These are phyloP conservation scores for Diplocarpon rosae DNA, from an alignment of 2,329 filamentous ascomycete genomes.

Conservation along the genomic window DNA sequence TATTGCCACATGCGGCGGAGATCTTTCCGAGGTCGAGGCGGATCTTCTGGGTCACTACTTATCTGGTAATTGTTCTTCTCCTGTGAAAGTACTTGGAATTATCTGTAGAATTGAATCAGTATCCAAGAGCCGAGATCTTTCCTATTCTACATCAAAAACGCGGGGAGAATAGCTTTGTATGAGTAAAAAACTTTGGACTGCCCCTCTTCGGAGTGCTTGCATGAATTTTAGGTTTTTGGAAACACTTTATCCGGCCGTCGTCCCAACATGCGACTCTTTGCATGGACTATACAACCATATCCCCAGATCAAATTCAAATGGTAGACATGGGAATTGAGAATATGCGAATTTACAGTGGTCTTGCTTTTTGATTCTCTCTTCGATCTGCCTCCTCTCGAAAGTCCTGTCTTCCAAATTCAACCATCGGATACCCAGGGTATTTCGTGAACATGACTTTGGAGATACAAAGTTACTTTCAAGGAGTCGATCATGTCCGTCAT, in stretches of 20 bases:
- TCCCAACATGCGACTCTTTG: constrained; percentile 15
- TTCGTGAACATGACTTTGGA: no score
- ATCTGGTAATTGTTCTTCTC: background rate
- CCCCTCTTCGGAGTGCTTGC: constrained; percentile 9
- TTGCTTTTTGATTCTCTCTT: background rate
- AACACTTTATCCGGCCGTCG: constrained; percentile 10
- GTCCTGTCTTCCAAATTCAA: background rate
- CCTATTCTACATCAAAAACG: no score
- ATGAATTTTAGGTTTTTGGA: constrained; percentile 17
- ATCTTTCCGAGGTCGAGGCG: constrained; percentile 7
- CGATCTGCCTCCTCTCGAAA: background rate
- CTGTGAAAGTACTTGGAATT: background rate
- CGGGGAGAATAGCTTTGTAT: no score
- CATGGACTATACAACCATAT: background rate
- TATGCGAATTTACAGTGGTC: no score
- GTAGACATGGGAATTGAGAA: no score
- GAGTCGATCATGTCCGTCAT: no score
- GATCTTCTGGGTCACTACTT: background rate
- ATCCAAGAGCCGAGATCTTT: background rate
- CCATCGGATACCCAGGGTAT: no score
- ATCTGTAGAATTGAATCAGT: constrained; percentile 7
- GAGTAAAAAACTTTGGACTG: no score
- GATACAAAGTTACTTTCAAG: no score
- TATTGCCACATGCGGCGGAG: background rate
- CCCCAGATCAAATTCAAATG: no score